phyloP scores from a whole-genome alignment of 2,329 filamentous ascomycete genomes.

The Penicillium polonicum region DNA sequence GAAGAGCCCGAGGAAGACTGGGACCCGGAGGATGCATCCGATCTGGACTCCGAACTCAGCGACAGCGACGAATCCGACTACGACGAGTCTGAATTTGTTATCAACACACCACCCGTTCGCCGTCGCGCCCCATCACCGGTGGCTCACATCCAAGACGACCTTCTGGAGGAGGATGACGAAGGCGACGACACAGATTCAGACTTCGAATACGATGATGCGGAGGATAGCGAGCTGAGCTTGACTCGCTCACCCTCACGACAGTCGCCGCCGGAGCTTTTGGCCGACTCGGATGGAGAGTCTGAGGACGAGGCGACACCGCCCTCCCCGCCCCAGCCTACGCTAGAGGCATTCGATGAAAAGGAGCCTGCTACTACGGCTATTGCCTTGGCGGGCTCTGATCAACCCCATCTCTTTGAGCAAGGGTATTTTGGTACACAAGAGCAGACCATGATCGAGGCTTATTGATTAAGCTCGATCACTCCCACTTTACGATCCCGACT shows the following conservation, averaged over 20 bases:
- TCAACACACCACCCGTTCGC: slow-evolving; percentile 38
- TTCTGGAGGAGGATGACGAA: slow-evolving; percentile 34
- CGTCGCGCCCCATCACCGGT: slow-evolving; percentile 35
- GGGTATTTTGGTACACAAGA: slow-evolving; percentile 50
- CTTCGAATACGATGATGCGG: slow-evolving; percentile 55
- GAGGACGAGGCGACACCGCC: slow-evolving; percentile 73
- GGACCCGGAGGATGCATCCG: slow-evolving; percentile 60
- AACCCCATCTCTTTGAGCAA: slow-evolving; percentile 47
- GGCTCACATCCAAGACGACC: slow-evolving; percentile 31
- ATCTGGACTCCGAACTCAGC: slow-evolving; percentile 55
- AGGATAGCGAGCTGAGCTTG: slow-evolving; percentile 64
- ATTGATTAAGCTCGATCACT: slow-evolving; percentile 29
- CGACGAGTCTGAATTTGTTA: slow-evolving; percentile 33
- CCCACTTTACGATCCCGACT: slow-evolving; percentile 7
- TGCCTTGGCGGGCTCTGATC: slow-evolving; percentile 36
- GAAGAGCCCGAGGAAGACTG: slow-evolving; percentile 68
- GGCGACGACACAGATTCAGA: slow-evolving; percentile 56
- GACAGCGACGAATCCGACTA: slow-evolving; percentile 50
- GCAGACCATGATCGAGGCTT: slow-evolving; percentile 51
- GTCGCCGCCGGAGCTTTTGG: slow-evolving; percentile 67
- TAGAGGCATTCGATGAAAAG: slow-evolving; percentile 63
- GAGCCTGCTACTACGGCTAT: slow-evolving; percentile 48
- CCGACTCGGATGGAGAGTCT: slow-evolving; percentile 63
- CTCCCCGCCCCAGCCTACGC: slow-evolving; percentile 58
- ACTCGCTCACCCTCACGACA: slow-evolving; percentile 67